Evolutionary conservation across 805 yeast genomes (phyloP).

Genomic region (Yarrowia sp.): DNA sequence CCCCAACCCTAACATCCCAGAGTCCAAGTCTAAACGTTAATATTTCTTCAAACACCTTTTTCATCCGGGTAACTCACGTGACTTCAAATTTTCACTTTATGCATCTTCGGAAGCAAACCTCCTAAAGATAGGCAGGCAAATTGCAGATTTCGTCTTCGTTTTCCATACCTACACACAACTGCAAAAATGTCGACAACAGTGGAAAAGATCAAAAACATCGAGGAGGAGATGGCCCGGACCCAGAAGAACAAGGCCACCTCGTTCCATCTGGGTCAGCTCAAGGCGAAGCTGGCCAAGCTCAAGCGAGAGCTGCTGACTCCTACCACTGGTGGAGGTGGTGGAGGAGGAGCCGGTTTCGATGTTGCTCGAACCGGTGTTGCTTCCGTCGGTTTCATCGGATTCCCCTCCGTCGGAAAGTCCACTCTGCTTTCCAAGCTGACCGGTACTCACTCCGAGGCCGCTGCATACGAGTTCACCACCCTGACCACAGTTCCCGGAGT

Average conservation of each 20-base stretch:
- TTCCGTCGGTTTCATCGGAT: conserved; percentile 95
- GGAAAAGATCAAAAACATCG: conserved; percentile 46
- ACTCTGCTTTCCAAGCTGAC: conserved; percentile 84
- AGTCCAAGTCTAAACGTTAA: too few species aligned
- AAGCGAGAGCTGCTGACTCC: conserved; percentile 85
- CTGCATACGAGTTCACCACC: conserved; percentile 95
- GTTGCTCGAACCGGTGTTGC: conserved; percentile 99
- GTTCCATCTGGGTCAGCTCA: conserved; percentile 94
- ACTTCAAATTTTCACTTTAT: conserved; percentile 18
- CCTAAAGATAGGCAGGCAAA: not conserved
- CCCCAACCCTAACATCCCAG: too few species aligned
- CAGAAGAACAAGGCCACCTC: conserved; percentile 98
- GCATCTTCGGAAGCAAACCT: conserved; percentile 12
- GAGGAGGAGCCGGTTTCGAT: conserved; percentile 92
- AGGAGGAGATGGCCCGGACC: conserved; percentile 96
- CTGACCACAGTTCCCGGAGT: conserved; percentile 97
- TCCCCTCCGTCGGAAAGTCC: conserved; percentile 83
- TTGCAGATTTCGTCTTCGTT: not conserved
- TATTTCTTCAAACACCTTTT: too few species aligned
- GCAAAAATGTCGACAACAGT: conserved; percentile 24
- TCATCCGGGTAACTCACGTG: conserved; percentile 22
- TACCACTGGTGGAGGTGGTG: conserved; percentile 70
- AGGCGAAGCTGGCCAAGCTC: conserved; percentile 92
- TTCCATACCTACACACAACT: not conserved
- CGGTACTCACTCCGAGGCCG: conserved; percentile 96